A percentile compares a stretch with the other conserved stretches of the same genome.
Conservation (phyloP, 2,329 filamentous ascomycete species). For the Claviceps paspali region DNA sequence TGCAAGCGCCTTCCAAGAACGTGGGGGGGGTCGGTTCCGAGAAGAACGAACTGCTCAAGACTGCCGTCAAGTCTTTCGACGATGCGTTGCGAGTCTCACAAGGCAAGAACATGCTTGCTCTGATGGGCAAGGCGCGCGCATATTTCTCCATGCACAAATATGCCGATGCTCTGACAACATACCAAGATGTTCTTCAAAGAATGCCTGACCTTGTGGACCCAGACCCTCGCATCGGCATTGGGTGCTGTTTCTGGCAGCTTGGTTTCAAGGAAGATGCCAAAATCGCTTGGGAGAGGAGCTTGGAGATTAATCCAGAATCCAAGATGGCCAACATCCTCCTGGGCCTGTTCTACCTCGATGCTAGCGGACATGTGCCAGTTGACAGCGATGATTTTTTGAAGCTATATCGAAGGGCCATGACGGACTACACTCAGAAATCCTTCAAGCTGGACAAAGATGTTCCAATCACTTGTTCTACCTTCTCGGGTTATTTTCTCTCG, state of each 20-base stretch:
- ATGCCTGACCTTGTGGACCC: conserved; percentile 83
- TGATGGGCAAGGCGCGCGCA: conserved; percentile 77
- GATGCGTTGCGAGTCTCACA: conserved; percentile 77
- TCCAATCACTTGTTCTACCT: conserved; percentile 78
- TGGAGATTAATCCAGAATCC: conserved; percentile 68
- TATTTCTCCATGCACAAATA: conserved; percentile 79
- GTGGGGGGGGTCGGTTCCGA: conserved; percentile 56
- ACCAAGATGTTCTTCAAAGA: conserved; percentile 74
- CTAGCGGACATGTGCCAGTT: conserved; percentile 67
- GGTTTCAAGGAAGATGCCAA: conserved; percentile 90
- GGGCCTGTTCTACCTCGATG: conserved; percentile 77
- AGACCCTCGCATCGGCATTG: conserved; percentile 89
- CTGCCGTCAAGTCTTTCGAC: conserved; percentile 85
- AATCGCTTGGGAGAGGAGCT: conserved; percentile 71
- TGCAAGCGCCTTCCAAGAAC: conserved; percentile 60
- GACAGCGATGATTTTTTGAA: conserved; percentile 72
- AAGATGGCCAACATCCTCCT: conserved; percentile 85
- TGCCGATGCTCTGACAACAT: conserved; percentile 64
- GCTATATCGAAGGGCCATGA: conserved; percentile 88
- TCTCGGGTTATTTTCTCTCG: conserved; percentile 79
- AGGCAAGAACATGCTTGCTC: conserved; percentile 79
- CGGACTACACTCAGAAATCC: conserved; percentile 80
- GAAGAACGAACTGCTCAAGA: conserved; percentile 62
- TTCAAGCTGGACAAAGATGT: conserved; percentile 89
- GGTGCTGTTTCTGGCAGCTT: conserved; percentile 93